phyloP scores from a whole-genome alignment of 139 green algal species.

The Asterochloris erici region DNA sequence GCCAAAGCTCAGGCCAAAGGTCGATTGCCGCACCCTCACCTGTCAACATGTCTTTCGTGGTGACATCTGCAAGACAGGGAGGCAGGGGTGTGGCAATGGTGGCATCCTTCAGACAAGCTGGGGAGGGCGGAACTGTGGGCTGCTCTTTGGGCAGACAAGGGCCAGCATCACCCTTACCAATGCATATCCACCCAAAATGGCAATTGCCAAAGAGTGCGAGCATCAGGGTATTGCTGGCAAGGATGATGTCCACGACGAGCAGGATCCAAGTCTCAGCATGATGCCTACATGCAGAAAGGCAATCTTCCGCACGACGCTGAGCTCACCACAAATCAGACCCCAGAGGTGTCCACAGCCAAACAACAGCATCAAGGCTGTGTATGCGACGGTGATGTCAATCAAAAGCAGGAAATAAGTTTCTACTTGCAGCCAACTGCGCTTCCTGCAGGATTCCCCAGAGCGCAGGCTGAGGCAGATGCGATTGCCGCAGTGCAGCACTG shows the following conservation, averaged over 20 bases:
- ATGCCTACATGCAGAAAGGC: neutral
- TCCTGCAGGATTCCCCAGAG: conserved; percentile 1
- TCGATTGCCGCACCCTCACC: neutral
- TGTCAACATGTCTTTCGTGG: conserved; percentile 32
- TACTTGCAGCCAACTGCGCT: conserved; percentile 19
- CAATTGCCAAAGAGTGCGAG: neutral
- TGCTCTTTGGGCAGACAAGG: neutral
- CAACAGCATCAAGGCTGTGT: conserved; percentile 44
- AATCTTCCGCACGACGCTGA: neutral
- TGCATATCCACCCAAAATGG: conserved; percentile 28
- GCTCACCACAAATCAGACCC: conserved; percentile 40
- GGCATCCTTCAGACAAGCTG: neutral
- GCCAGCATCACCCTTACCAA: neutral
- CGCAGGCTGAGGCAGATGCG: neutral
- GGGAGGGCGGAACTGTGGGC: neutral
- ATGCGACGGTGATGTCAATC: conserved; percentile 38
- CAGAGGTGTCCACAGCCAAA: conserved; percentile 47
- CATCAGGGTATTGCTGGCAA: neutral
- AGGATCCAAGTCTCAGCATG: neutral
- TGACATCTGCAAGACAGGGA: conserved; percentile 23
- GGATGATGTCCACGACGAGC: neutral
- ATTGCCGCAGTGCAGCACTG: neutral
- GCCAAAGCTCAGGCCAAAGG: too few species aligned
- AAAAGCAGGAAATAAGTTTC: conserved; percentile 49
- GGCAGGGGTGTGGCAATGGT: neutral